Evolutionary conservation across 352 stramenopile species (phyloP), one percentile per base, ranked within the genome.

Genomic region (Phytophthora rubi): DNA sequence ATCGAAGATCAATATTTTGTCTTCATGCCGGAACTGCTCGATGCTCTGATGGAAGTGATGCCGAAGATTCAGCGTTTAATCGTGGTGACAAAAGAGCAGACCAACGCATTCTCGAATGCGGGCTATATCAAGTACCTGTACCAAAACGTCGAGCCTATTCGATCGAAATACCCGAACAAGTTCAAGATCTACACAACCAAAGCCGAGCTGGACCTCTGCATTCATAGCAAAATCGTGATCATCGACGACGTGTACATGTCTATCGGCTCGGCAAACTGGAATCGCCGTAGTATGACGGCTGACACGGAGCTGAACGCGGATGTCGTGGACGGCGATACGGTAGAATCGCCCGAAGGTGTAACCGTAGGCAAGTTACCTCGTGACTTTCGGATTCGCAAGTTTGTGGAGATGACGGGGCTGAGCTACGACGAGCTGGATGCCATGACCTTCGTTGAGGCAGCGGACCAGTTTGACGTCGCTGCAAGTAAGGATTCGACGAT

Each of bases 231-330:
- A 58, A 44, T 82, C 3, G 28, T 86, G 39, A 56, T 89, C 58
- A 59, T 86, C 45, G 83, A 89, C 66, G 83, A 89, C 62, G 83
- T 89, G 21, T 89, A 80, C 59, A 21, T 91, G 3, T 85, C 79
- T 6, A 58, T 86, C 16, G 69, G 80, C 15, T 91, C 81, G 5
- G 65, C 71, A 37, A 91, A 91, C 71, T 91, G 81, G 83, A 89
- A 89, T 49, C 65, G 57, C 6, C 65, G 65, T 7, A 57, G 57
- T 16, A 71, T 71, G 65, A 89, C 79, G 15, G 79, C 62, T 4
- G 81, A 91, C 65, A 80, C 73, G 48, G 83, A 91, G 65, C 68
- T 89, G 18, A 70, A 55, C 2, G 81, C 80, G 2, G 83, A 85
- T 54, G 54, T 89, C 13, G 68, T 89, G 9, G 83, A 89, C 39